Conservation (phyloP, 441 rosid genomes). For the Mallotus japonicus region DNA sequence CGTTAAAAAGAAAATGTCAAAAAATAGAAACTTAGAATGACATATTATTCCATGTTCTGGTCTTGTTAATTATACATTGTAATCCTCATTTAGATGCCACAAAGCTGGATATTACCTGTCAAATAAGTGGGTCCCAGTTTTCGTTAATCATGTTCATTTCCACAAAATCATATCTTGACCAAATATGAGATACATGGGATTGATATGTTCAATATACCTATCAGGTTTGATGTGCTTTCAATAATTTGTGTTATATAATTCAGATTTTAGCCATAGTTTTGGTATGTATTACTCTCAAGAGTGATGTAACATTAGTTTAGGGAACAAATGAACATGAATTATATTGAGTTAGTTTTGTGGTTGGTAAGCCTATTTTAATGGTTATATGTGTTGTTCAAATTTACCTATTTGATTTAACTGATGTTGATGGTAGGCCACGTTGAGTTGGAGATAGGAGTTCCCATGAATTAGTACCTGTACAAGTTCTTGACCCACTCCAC, state of each 20-base stretch:
- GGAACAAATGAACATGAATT: not conserved
- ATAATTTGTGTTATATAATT: not conserved
- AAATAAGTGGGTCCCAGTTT: not conserved
- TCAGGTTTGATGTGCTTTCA: not conserved
- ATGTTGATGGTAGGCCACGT: too few relatives aligned
- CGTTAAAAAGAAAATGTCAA: conserved; percentile 1
- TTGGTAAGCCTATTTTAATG: too few relatives aligned
- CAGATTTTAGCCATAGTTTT: not conserved
- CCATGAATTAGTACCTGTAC: too few relatives aligned
- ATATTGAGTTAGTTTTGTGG: not conserved
- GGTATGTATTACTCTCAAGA: too few relatives aligned
- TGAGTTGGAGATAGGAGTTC: too few relatives aligned
- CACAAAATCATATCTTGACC: not conserved
- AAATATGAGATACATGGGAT: not conserved
- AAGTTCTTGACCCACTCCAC: too few relatives aligned
- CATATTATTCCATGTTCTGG: not conserved
- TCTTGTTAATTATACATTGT: not conserved
- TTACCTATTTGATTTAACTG: too few relatives aligned
- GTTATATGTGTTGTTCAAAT: too few relatives aligned
- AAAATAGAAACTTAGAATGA: not conserved
- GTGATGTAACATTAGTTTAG: not conserved
- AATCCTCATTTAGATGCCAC: not conserved
- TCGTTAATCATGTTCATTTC: not conserved
- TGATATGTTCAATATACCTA: not conserved
- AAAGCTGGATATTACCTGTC: not conserved